phyloP scores from a whole-genome alignment of 2,329 filamentous ascomycete species.

The Pochonia chlamydosporia region DNA sequence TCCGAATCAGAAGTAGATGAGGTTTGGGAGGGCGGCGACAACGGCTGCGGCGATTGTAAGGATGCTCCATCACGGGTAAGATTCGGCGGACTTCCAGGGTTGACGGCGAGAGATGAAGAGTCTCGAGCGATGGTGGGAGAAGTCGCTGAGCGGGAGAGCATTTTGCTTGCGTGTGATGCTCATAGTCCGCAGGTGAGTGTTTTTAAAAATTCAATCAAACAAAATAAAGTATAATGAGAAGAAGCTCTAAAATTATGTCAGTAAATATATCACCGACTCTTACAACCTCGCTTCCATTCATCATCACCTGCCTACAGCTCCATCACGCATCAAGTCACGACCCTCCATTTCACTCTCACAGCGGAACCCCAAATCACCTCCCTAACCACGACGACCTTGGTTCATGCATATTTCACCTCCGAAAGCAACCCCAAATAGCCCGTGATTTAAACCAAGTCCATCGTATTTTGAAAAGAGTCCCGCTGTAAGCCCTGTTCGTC shows the following conservation, averaged over 20 bases:
- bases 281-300: too few species aligned
- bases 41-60: background rate
- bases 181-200: too few species aligned
- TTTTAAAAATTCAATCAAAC: too few species aligned
- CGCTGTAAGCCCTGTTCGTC: background rate
- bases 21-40: background rate
- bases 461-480: background rate
- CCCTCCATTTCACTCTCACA: background rate
- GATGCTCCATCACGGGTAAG: background rate
- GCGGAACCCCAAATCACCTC: background rate
- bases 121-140: constrained; percentile 17
- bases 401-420: background rate
- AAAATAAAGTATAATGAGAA: background rate
- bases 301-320: background rate
- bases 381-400: background rate
- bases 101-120: constrained; percentile 17
- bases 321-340: constrained; percentile 3
- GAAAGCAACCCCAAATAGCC: background rate
- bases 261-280: too few species aligned
- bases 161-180: background rate
- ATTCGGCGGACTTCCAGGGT: constrained; percentile 17
- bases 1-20: background rate
- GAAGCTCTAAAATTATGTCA: too few species aligned
- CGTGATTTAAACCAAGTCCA: background rate
- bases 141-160: constrained; percentile 5